Conservation (phyloP, 2,329 filamentous ascomycete species). For the Microthyrium microscopicum region DNA sequence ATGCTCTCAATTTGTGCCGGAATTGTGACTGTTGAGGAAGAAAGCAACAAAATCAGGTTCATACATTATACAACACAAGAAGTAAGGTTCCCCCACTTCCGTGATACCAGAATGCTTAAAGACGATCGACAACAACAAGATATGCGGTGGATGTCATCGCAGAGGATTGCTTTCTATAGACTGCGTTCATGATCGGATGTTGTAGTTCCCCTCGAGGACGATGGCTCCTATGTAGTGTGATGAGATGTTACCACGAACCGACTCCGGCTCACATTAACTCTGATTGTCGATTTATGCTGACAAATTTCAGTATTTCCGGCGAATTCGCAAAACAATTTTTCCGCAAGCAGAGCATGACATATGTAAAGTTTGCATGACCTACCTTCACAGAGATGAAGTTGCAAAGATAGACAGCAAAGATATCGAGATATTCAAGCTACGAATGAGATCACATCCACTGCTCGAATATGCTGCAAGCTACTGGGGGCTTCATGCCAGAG, state of each 20-base stretch:
- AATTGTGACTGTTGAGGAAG: constrained; percentile 1
- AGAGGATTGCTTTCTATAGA: no score
- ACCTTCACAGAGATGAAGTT: background rate
- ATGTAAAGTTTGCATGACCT: background rate
- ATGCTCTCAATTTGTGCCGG: constrained; percentile 1
- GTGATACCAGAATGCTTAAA: no score
- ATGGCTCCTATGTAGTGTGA: no score
- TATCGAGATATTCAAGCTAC: background rate
- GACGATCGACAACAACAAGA: no score
- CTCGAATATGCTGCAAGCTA: constrained; percentile 3
- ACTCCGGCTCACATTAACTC: no score
- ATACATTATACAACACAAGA: constrained; percentile 3
- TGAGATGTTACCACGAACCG: no score
- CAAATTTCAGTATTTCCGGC: constrained; percentile 1
- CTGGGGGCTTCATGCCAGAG: background rate
- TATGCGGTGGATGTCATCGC: no score
- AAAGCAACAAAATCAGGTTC: background rate
- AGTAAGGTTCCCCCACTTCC: no score
- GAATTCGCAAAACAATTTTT: background rate
- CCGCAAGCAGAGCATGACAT: background rate
- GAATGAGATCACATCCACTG: background rate
- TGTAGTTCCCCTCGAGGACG: no score
- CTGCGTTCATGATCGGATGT: no score
- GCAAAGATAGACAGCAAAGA: background rate
- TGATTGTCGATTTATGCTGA: no score